A percentile compares a stretch with the other conserved stretches of the same genome.
Evolutionary conservation across 2,329 filamentous ascomycete genomes (phyloP).

Genomic region (Chalaropsis ovoidea): DNA sequence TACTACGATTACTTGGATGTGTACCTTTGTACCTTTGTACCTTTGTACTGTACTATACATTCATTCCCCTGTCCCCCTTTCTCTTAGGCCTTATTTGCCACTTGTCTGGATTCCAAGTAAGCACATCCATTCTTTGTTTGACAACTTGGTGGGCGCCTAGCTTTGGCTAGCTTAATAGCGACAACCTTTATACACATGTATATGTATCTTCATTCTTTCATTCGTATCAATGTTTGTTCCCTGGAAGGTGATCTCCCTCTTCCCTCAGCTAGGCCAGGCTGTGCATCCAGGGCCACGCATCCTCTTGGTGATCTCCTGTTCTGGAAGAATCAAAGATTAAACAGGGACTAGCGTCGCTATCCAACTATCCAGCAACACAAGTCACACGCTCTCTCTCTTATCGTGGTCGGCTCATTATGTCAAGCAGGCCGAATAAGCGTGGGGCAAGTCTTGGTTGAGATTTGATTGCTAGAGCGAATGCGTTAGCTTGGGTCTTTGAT

Average conservation of each 20-base stretch:
- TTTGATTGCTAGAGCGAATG: not conserved
- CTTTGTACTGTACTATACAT: not conserved
- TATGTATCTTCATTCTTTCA: no score
- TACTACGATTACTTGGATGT: no score
- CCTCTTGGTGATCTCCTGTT: not conserved
- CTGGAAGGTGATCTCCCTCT: no score
- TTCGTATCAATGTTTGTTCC: no score
- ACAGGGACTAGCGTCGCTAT: not conserved
- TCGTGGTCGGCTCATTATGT: not conserved
- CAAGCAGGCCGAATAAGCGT: not conserved
- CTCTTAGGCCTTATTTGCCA: not conserved
- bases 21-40: no score
- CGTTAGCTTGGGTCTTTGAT: not conserved
- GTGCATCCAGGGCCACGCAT: not conserved
- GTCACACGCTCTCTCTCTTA: not conserved
- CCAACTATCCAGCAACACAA: not conserved
- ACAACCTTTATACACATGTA: no score
- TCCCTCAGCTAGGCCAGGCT: no score
- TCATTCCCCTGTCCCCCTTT: constrained; percentile 3
- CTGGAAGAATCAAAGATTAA: not conserved
- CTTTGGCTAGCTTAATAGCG: no score
- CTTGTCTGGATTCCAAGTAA: not conserved
- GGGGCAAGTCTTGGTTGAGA: not conserved
- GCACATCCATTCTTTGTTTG: not conserved
- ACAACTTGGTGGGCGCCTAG: not conserved